Base-by-base conservation (phyloP, 2,329 filamentous ascomycete genomes). In the Paraphoma sp. region DNA sequence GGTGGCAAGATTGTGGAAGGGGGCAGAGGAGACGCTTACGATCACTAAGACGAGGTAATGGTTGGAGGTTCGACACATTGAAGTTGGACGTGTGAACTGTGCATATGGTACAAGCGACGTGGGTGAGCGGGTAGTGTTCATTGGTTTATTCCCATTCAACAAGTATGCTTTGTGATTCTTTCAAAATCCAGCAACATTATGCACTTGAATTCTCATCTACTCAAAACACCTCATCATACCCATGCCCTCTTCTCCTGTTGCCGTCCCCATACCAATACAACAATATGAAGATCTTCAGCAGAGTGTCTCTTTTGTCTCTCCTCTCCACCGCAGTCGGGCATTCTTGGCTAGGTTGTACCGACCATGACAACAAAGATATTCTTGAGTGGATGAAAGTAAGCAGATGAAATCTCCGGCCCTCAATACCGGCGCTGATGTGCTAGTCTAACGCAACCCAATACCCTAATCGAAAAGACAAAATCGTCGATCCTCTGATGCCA, bases 271-370 rank as follows among this genome's bases (percentile, higher is more conserved):
- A 42, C n/a, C 11, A 31, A 14, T 29, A 5, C 16, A 41, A 5
- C 29, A 51, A 12, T 16, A 51, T 51, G 49, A 51, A 45, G 23
- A 7, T 40, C 12, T 16, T 1, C 17, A 29, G n/a, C 31, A 8
- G 6, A 18, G 30, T 18, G 2, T 12, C 42, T 8, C 1, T 47
- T 2, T 45, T 54, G 16, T 17, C 45, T 42, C 45, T 60, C 46
- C 11, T 57, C 6, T 38, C 56, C 17, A 18, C 42, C 16, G 53
- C 54, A 31, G 54, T 60, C 10, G 63, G 64, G 1, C 68, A 71
- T 45, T 71, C 67, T n/a, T 71, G 68, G 68, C 38, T 70, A 0
- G 60, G 60, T 10, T 71, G 68, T 44, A 64, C 63, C 28, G 58
- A 64, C 10, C 62, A 69, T 49, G 62, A 71, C 54, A 71, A 70